phyloP scores from a whole-genome alignment of 768 basidiomycete species.

The Amanita phalloides region DNA sequence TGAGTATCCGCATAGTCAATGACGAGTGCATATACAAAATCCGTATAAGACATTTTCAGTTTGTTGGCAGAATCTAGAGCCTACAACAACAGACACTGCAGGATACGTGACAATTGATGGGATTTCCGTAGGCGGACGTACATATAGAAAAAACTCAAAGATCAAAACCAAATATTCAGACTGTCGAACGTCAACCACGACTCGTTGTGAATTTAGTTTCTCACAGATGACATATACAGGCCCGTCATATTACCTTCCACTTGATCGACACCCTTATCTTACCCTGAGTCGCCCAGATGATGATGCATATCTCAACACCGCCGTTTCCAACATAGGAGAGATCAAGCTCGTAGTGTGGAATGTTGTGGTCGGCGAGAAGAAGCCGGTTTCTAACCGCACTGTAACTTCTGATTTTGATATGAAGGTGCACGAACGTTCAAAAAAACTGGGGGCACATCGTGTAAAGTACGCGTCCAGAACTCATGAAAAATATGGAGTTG shows the following conservation, averaged over 20 bases:
- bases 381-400: no score
- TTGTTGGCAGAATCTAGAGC: background rate
- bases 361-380: background rate
- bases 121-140: background rate
- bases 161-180: background rate
- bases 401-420: background rate
- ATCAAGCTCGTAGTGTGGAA: conserved; percentile 7
- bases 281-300: conserved; percentile 11
- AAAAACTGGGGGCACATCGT: conserved; percentile 14
- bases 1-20: background rate
- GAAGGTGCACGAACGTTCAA: conserved; percentile 15
- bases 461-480: conserved; percentile 10
- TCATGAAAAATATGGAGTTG: background rate
- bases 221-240: conserved; percentile 7
- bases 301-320: conserved; percentile 11
- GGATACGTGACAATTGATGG: conserved; percentile 4
- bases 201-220: conserved; percentile 1
- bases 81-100: background rate
- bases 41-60: background rate
- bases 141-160: background rate
- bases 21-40: background rate
- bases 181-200: conserved; percentile 1
- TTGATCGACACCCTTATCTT: background rate
- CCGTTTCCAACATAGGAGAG: conserved; percentile 8
- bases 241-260: background rate